phyloP scores from a whole-genome alignment of 495 filamentous ascomycete genomes.

The Podospora pseudocomata region DNA sequence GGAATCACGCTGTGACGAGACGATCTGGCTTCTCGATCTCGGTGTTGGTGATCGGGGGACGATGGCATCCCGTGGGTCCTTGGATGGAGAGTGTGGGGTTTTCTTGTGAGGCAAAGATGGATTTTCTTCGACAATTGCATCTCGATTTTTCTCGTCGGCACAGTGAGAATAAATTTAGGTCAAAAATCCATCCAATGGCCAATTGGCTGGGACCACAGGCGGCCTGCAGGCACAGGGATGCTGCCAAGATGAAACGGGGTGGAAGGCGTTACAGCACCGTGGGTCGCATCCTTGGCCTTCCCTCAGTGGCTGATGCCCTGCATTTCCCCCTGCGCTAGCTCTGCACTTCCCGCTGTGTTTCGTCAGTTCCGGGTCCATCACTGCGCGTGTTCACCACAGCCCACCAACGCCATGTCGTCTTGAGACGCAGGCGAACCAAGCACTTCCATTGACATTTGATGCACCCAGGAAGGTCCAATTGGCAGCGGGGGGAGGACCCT shows the following conservation, averaged over 20 bases:
- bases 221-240: constrained; percentile 6
- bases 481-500: neutral
- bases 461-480: constrained; percentile 1
- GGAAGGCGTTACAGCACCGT: neutral
- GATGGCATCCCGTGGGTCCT: too few relatives aligned
- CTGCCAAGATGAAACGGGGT: constrained; percentile 18
- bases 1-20: constrained; percentile 1
- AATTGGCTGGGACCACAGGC: constrained; percentile 13
- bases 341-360: neutral
- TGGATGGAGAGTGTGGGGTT: neutral
- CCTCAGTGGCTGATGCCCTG: constrained; percentile 9
- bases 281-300: neutral
- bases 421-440: constrained; percentile 4
- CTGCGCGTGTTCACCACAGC: neutral
- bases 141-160: neutral
- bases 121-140: constrained; percentile 2
- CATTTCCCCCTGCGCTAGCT: constrained; percentile 5
- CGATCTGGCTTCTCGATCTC: neutral
- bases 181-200: constrained; percentile 8
- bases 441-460: neutral
- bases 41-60: neutral
- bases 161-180: neutral
- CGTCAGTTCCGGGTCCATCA: constrained; percentile 14
- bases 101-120: neutral
- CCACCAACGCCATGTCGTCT: constrained; percentile 14